phyloP scores from a whole-genome alignment of 345 rosid species.

The Melaleuca quinquenervia region DNA sequence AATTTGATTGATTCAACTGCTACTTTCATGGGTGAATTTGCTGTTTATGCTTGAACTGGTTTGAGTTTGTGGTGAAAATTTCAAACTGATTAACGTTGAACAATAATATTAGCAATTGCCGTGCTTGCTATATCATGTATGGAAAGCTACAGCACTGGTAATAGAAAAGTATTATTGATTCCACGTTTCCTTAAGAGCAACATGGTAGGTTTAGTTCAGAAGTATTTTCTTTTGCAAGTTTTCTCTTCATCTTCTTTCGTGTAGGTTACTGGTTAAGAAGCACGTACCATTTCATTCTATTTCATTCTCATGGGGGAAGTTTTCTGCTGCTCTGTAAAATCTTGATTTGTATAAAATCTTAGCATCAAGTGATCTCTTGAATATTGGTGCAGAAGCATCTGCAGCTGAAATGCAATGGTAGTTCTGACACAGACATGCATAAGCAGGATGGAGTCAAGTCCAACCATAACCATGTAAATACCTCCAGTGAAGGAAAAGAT shows the following conservation, averaged over 20 bases:
- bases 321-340: background rate
- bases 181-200: background rate
- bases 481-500: background rate
- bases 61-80: background rate
- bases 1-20: background rate
- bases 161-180: background rate
- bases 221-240: background rate
- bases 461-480: background rate
- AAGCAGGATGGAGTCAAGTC: slow-evolving; percentile 14
- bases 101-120: background rate
- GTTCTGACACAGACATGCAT: slow-evolving; percentile 13
- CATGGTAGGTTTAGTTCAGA: background rate
- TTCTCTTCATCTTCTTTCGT: background rate
- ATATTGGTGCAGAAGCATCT: slow-evolving; percentile 25
- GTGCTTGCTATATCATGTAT: background rate
- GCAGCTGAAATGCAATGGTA: slow-evolving; percentile 4
- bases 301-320: background rate
- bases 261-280: background rate
- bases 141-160: background rate
- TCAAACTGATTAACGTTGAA: background rate
- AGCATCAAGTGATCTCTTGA: background rate
- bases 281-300: background rate
- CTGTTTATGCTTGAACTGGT: background rate
- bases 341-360: background rate
- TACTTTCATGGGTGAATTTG: background rate